Evolutionary conservation across 2,329 filamentous ascomycete species (phyloP).

Genomic region (Apiospora sp.): DNA sequence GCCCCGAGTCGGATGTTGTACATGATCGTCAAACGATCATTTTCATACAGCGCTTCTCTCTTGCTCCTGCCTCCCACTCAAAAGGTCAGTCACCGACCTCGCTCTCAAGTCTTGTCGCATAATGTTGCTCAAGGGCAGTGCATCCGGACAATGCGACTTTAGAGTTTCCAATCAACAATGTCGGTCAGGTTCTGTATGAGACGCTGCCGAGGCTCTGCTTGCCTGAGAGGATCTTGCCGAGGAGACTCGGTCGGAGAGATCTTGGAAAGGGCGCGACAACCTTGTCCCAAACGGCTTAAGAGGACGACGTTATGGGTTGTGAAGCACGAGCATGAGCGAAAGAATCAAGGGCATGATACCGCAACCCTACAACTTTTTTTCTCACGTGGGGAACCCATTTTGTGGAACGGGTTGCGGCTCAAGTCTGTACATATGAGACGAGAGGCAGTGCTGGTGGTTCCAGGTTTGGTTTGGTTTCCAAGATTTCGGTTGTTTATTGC

Average conservation of each 20-base stretch:
- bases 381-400: slow-evolving; percentile 20
- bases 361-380: neutral
- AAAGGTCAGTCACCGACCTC: neutral
- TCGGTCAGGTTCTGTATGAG: slow-evolving; percentile 1
- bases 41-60: neutral
- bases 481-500: slow-evolving; percentile 16
- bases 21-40: neutral
- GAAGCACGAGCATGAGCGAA: slow-evolving; percentile 7
- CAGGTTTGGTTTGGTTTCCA: slow-evolving; percentile 21
- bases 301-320: neutral
- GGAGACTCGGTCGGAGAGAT: slow-evolving; percentile 10
- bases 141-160: slow-evolving; percentile 17
- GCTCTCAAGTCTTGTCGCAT: neutral
- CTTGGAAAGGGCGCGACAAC: neutral
- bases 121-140: slow-evolving; percentile 5
- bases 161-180: slow-evolving; percentile 10
- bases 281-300: slow-evolving; percentile 8
- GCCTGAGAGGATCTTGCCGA: neutral
- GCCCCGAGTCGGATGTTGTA: neutral
- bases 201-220: slow-evolving; percentile 13
- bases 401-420: slow-evolving; percentile 18
- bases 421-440: slow-evolving; percentile 17
- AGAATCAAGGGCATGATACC: slow-evolving; percentile 21
- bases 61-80: neutral
- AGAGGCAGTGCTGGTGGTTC: slow-evolving; percentile 19